Conservation (phyloP, 768 basidiomycete genomes). For the Gymnopilus junonius region DNA sequence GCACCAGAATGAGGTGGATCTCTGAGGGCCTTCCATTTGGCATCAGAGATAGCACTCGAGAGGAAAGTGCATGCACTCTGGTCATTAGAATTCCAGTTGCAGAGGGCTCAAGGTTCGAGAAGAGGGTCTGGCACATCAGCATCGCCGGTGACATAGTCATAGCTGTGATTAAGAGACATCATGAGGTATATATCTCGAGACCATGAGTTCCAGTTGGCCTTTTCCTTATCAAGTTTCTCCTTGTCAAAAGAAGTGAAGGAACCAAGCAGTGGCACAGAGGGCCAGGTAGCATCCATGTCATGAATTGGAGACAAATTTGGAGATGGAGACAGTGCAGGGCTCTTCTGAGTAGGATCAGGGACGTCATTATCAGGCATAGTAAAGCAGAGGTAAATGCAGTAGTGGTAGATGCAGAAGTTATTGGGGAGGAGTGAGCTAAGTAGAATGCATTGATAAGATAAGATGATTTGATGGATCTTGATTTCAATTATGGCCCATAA, state of each 20-base stretch:
- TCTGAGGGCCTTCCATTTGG: neutral
- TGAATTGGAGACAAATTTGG: neutral
- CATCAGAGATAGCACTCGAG: neutral
- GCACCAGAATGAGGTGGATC: neutral
- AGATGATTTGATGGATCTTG: neutral
- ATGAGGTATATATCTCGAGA: too few relatives aligned
- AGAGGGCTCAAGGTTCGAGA: conserved; percentile 6
- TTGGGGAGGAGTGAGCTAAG: neutral
- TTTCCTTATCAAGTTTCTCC: too few relatives aligned
- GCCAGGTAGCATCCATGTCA: neutral
- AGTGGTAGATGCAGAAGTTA: neutral
- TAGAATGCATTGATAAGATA: neutral
- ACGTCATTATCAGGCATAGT: neutral
- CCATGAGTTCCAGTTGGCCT: too few relatives aligned
- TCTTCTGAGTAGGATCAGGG: neutral
- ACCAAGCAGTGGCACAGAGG: too few relatives aligned
- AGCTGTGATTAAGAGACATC: too few relatives aligned
- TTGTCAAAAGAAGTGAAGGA: too few relatives aligned
- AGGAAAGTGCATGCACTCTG: conserved; percentile 3
- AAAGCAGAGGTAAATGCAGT: neutral
- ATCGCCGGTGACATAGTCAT: too few relatives aligned
- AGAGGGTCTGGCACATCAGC: too few relatives aligned
- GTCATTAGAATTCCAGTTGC: conserved; percentile 21
- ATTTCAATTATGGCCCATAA: conserved; percentile 18
- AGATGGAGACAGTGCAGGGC: neutral